A percentile compares a stretch with the other conserved stretches of the same genome.
These are phyloP conservation scores for Ascochyta koolunga DNA, from an alignment of 2,329 filamentous ascomycete genomes.

Conservation along the genomic window DNA sequence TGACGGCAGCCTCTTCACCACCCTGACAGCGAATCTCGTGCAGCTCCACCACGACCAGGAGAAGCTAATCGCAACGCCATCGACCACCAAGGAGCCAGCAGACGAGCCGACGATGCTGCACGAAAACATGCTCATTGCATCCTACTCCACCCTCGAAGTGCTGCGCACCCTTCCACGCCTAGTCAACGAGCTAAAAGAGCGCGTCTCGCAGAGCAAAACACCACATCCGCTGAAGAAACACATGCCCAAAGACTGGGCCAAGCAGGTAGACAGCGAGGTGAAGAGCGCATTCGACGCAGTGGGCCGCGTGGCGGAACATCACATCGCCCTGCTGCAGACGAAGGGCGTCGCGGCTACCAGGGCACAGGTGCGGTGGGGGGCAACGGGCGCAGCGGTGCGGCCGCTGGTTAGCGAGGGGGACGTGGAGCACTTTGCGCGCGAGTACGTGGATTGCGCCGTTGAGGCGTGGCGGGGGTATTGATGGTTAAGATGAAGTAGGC, in stretches of 20 bases:
- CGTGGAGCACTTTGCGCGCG: slow-evolving; percentile 31
- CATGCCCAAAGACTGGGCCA: slow-evolving; percentile 24
- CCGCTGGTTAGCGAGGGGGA: slow-evolving; percentile 30
- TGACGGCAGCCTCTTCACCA: slow-evolving; percentile 2
- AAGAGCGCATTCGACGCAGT: slow-evolving; percentile 24
- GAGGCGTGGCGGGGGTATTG: slow-evolving; percentile 39
- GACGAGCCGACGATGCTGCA: slow-evolving; percentile 28
- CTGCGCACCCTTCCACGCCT: slow-evolving; percentile 23
- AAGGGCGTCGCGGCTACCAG: slow-evolving; percentile 28
- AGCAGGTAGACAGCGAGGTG: slow-evolving; percentile 15
- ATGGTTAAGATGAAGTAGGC: slow-evolving; percentile 44
- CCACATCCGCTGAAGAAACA: slow-evolving; percentile 23
- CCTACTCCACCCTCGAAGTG: slow-evolving; percentile 34
- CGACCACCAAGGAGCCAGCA: slow-evolving; percentile 13
- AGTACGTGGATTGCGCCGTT: slow-evolving; percentile 41
- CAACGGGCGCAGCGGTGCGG: slow-evolving; percentile 30
- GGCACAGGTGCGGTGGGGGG: slow-evolving; percentile 29
- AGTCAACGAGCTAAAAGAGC: slow-evolving; percentile 21
- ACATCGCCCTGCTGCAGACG: slow-evolving; percentile 29
- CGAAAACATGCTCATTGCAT: slow-evolving; percentile 31
- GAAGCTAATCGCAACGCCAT: slow-evolving; percentile 9
- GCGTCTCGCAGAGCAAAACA: slow-evolving; percentile 23
- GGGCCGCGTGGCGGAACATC: slow-evolving; percentile 18
- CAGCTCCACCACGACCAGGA: slow-evolving; percentile 20
- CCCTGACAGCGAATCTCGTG: slow-evolving; percentile 5